Base-by-base conservation (phyloP, 2,329 filamentous ascomycete species). In the Akanthomyces muscarius region DNA sequence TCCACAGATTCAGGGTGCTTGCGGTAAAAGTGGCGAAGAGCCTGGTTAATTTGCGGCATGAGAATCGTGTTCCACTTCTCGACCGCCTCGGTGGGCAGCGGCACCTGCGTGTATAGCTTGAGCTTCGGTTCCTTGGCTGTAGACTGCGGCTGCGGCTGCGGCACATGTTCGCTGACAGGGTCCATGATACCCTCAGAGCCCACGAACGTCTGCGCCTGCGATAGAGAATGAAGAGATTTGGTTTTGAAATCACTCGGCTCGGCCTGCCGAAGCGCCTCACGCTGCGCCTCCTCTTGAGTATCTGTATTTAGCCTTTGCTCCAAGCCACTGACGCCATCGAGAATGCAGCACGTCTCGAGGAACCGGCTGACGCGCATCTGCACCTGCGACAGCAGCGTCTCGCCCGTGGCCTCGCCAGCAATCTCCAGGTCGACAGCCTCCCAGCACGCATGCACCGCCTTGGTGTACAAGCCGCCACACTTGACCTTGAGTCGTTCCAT, bases 1-100 rank as follows among this genome's bases (percentile, higher is more conserved):
- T 91, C 90, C 41, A 91, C 86, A 0, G 89, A 91, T 71, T 94
- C 90, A 0, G 87, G 83, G 56, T 91, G 83, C 68, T 90, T 90
- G 66, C 84, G 84, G 69, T 92, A 87, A 64, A 90, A 91, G 57
- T 85, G 83, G 25, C 87, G 84, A 18, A 92, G 81, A 1, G 90
- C 85, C 21, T 85, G 80, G 71, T 91, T 90, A 65, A 94, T 84
- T 65, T 90, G 87, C 1, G 88, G 88, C 78, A 91, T 90, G 63
- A 92, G 76, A 3, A 82, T 82, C 1, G 79, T 80, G 68, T 92
- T 89, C 90, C 90, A 94, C 65, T 87, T 83, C 42, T 90, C 86
- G 2, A 92, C 77, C 2, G 86, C 80, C 13, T 87, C 84, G 3
- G 84, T 80, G 0, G 86, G 77, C 0, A 88, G 76, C 0, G 81